Conservation (phyloP, 2,329 filamentous ascomycete genomes). For the Fusarium praegraminearum region DNA sequence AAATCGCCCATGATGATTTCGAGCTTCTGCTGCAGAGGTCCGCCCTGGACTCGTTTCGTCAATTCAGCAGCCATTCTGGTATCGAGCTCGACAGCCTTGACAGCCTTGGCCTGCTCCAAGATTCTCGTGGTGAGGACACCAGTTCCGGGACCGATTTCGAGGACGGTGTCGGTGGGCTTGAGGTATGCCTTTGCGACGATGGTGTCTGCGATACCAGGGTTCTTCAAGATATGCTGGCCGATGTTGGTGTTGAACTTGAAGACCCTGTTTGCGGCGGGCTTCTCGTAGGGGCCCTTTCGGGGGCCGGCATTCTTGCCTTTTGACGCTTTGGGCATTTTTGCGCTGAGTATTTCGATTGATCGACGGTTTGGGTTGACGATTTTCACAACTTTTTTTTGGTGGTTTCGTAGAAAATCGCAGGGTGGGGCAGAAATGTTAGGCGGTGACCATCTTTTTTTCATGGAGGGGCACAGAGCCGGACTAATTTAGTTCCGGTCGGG, state of each 20-base stretch:
- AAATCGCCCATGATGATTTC: constrained; percentile 88
- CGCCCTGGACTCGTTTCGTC: constrained; percentile 92
- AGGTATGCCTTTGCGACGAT: constrained; percentile 81
- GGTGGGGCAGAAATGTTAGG: constrained; percentile 9
- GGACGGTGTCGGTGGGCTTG: constrained; percentile 89
- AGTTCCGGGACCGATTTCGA: constrained; percentile 92
- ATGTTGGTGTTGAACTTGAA: constrained; percentile 97
- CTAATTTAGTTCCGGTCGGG: neutral
- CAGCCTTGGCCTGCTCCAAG: constrained; percentile 84
- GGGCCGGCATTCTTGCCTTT: constrained; percentile 1
- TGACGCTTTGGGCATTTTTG: constrained; percentile 9
- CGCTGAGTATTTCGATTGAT: neutral
- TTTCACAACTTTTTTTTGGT: constrained; percentile 10
- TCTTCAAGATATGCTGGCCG: constrained; percentile 91
- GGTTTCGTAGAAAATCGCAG: constrained; percentile 5
- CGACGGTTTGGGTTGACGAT: neutral
- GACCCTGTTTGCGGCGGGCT: constrained; percentile 73
- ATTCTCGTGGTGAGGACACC: constrained; percentile 92
- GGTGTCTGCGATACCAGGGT: constrained; percentile 83
- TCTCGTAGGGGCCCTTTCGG: constrained; percentile 6
- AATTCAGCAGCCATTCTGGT: constrained; percentile 96
- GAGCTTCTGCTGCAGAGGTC: constrained; percentile 82
- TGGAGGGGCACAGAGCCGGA: constrained; percentile 2
- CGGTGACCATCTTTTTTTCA: constrained; percentile 9
- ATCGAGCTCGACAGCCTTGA: constrained; percentile 90